These are phyloP conservation scores for Artemisia tridentata DNA, from an alignment of 129 eudicot species.

Conservation along the genomic window DNA sequence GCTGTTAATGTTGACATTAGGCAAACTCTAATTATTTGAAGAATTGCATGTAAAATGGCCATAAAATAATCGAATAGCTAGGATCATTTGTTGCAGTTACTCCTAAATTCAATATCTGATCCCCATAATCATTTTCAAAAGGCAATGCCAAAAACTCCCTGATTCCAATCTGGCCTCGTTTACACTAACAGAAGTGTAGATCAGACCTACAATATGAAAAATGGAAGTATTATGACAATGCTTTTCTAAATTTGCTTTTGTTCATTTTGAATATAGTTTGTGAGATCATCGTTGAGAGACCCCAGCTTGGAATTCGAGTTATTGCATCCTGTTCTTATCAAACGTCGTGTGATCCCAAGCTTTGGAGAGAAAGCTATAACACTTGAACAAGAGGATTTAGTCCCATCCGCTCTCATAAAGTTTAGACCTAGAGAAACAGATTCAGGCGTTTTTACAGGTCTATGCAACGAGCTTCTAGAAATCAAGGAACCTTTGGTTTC, in stretches of 20 bases:
- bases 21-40: no score
- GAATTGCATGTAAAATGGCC: no score
- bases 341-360: slow-evolving; percentile 74
- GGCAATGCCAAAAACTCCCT: no score
- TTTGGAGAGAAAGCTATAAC: slow-evolving; percentile 56
- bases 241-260: not conserved
- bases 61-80: no score
- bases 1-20: no score
- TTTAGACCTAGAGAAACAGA: slow-evolving; percentile 82
- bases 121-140: no score
- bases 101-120: no score
- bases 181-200: not conserved
- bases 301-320: slow-evolving; percentile 86
- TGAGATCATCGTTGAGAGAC: slow-evolving; percentile 83
- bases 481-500: slow-evolving; percentile 66
- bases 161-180: not conserved
- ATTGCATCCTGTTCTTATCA: slow-evolving; percentile 63
- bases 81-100: no score
- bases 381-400: slow-evolving; percentile 84
- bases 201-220: not conserved
- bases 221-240: no score
- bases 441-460: slow-evolving; percentile 77
- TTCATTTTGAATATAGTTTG: slow-evolving; percentile 45
- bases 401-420: slow-evolving; percentile 81
- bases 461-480: slow-evolving; percentile 75